A percentile compares a stretch with the other conserved stretches of the same genome.
Conservation (phyloP, 768 basidiomycete species). For the Cyclocybe aegerita region DNA sequence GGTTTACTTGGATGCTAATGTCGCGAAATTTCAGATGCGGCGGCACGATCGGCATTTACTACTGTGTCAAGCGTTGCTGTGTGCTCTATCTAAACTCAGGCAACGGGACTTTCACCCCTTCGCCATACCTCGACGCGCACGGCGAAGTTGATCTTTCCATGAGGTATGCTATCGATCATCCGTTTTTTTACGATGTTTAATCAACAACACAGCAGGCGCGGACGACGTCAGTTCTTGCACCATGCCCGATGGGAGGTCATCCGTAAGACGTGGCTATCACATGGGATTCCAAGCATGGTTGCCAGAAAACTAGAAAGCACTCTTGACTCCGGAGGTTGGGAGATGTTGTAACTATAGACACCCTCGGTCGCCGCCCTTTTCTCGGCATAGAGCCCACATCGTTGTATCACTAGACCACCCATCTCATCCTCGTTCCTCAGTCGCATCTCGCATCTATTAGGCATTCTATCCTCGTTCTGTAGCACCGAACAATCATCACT, state of each 20-base stretch:
- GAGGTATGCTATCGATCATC: constrained; percentile 57
- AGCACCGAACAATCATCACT: too few species aligned
- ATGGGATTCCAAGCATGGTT: constrained; percentile 86
- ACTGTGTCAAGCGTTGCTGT: constrained; percentile 90
- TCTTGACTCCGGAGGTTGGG: constrained; percentile 93
- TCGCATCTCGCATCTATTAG: too few species aligned
- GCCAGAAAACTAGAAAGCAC: constrained; percentile 87
- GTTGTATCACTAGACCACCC: too few species aligned
- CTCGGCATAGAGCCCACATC: too few species aligned
- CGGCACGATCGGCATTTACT: constrained; percentile 85
- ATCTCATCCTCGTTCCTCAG: too few species aligned
- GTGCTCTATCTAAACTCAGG: constrained; percentile 85
- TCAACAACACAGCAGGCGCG: constrained; percentile 53
- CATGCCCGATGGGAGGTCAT: constrained; percentile 87
- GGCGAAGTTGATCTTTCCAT: constrained; percentile 92
- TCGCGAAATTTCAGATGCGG: constrained; percentile 64
- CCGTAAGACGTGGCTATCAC: constrained; percentile 86
- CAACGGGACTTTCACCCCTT: constrained; percentile 84
- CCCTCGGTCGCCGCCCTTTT: too few species aligned
- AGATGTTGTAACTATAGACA: constrained; percentile 53
- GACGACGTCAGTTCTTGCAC: constrained; percentile 86
- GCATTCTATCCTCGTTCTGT: too few species aligned
- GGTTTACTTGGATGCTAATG: not conserved
- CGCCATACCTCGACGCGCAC: constrained; percentile 92
- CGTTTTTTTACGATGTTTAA: not conserved